Conservation (phyloP, 2,329 filamentous ascomycete genomes). For the Thelonectria discophora region DNA sequence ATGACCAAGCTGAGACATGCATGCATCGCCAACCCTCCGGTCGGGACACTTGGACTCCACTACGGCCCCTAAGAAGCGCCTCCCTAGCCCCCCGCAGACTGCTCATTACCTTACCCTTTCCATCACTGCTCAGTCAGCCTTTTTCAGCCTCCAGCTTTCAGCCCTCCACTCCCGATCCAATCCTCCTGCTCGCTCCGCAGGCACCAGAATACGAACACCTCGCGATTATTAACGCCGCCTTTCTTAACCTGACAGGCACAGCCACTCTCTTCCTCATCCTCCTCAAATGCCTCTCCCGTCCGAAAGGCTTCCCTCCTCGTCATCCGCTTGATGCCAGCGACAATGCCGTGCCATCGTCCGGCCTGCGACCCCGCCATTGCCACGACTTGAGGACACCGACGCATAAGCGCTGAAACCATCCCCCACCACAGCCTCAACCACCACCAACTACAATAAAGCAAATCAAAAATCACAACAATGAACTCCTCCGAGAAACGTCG, state of each 20-base stretch:
- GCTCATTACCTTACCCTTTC: too few species aligned
- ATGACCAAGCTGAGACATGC: too few species aligned
- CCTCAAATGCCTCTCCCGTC: background rate
- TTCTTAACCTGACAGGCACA: background rate
- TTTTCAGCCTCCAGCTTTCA: slow-evolving; percentile 1
- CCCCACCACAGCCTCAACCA: slow-evolving; percentile 11
- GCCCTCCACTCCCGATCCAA: slow-evolving; percentile 27
- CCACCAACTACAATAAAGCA: background rate
- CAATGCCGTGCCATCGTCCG: slow-evolving; percentile 44
- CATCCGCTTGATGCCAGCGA: slow-evolving; percentile 36
- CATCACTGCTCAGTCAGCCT: too few species aligned
- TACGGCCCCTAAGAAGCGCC: slow-evolving; percentile 27
- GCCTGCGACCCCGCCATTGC: slow-evolving; percentile 37
- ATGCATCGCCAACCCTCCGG: background rate
- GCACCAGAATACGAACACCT: slow-evolving; percentile 4
- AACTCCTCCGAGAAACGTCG: slow-evolving; percentile 57
- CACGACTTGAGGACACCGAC: slow-evolving; percentile 38
- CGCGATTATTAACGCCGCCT: background rate
- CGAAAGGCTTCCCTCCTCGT: slow-evolving; percentile 1
- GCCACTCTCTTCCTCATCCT: slow-evolving; percentile 8
- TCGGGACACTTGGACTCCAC: slow-evolving; percentile 14
- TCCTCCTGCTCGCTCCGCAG: background rate
- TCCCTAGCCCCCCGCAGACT: background rate
- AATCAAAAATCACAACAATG: slow-evolving; percentile 43
- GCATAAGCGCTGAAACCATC: slow-evolving; percentile 17